Base-by-base conservation (phyloP, 345 rosid species). In the Lenwebbia sp. region DNA sequence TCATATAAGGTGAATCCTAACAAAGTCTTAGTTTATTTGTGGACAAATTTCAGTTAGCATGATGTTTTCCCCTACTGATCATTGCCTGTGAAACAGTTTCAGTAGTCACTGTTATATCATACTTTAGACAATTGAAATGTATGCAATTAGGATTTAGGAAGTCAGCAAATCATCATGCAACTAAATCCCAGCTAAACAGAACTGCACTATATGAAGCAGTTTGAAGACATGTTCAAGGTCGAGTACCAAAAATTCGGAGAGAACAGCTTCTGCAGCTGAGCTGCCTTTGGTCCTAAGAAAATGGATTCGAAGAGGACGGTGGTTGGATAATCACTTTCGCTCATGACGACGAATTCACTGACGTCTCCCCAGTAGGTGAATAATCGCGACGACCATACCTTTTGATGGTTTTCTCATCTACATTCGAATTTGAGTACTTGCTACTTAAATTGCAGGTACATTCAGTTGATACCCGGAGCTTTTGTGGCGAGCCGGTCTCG, bases 291-390 rank as follows among this genome's bases (percentile, higher is more conserved):
- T 49, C 89, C 90, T 19, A 88, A 88, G 78, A n/a, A 37, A 85
- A 85, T 7, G 76, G 88, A 33, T 6, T 21, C 3, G 90, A 90
- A 85, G 93, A 92, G 87, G 96, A 91, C 19, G 93, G 92, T 78
- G 89, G 93, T 9, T 92, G 92, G 94, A 86, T 94, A 82, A 83
- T 93, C 85, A 88, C 92, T 51, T 94, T 88, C 86, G 92, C 89
- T 25, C 93, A 86, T 62, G 78, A 89, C 81, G 76, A 90, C 58
- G 94, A 94, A 87, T 88, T 86, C 13, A 87, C 86, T 13, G 40
- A 90, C 58, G 33, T 85, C 3, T 88, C 91, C 54, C 89, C 86
- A 82, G 93, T 91, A 78, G 87, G 89, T 62, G 25, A 25, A 60
- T 60, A 13, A 44, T 60, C 9, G 5, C 10, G 19, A 21, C 23